These are phyloP conservation scores for Dictyostelium firmibasis DNA, from an alignment of 78 protist species.

Conservation along the genomic window DNA sequence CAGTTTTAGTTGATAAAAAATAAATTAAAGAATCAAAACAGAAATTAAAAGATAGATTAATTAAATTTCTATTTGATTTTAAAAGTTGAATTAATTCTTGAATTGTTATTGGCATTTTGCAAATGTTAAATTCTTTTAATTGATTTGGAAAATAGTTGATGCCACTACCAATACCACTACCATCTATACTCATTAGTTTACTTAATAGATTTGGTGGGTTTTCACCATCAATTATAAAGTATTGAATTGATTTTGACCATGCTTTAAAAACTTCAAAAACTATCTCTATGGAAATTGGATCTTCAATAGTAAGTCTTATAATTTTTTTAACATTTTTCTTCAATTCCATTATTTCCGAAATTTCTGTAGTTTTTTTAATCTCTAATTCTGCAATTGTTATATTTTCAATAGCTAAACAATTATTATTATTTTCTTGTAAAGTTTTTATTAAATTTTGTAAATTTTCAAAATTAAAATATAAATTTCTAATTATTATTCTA, in stretches of 20 bases:
- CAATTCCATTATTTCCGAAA: background rate
- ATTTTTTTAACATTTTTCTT: background rate
- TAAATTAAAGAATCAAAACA: background rate
- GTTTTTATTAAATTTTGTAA: background rate
- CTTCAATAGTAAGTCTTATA: background rate
- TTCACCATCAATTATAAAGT: background rate
- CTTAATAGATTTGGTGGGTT: background rate
- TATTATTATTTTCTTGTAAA: background rate
- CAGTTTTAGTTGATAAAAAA: background rate
- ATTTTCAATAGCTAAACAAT: background rate
- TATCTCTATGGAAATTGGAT: background rate
- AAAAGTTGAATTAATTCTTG: background rate
- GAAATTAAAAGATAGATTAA: background rate
- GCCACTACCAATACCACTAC: background rate
- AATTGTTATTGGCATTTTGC: background rate
- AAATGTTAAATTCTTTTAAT: background rate
- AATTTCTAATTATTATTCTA: background rate
- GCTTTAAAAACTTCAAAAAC: background rate
- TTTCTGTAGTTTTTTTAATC: background rate
- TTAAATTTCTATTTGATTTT: background rate
- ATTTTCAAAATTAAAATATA: background rate
- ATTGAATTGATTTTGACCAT: conserved; percentile 1
- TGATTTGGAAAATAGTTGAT: background rate
- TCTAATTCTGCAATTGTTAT: background rate
- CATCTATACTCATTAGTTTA: background rate